A percentile compares a stretch with the other conserved stretches of the same genome.
Conservation (phyloP, 2,329 filamentous ascomycete genomes). For the Passalora sequoiae region DNA sequence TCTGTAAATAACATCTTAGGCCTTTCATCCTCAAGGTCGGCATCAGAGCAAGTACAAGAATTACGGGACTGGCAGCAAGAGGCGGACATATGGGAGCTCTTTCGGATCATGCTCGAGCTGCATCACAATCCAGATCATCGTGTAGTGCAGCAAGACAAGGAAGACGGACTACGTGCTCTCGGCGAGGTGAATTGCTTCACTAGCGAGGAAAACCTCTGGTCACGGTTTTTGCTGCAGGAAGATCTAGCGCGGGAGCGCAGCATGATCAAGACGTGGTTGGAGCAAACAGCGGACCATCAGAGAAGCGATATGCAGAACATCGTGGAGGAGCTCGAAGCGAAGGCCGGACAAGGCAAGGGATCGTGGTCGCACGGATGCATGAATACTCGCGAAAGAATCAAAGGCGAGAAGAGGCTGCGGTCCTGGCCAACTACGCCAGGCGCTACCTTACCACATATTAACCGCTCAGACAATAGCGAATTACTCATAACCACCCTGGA, state of each 20-base stretch:
- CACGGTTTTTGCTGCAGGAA: constrained; percentile 69
- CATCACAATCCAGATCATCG: constrained; percentile 51
- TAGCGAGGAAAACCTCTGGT: constrained; percentile 59
- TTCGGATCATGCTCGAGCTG: constrained; percentile 64
- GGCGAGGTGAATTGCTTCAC: constrained; percentile 48
- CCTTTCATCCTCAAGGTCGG: constrained; percentile 15
- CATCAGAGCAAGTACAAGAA: constrained; percentile 43
- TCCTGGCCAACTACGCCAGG: constrained; percentile 44
- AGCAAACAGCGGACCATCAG: constrained; percentile 64
- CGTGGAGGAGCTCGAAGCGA: constrained; percentile 61
- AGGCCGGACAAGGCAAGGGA: constrained; percentile 67
- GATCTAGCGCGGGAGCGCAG: constrained; percentile 70
- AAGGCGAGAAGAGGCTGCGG: constrained; percentile 76
- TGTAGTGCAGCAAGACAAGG: constrained; percentile 32
- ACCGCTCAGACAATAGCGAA: constrained; percentile 49
- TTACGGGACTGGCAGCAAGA: constrained; percentile 71
- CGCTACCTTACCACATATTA: constrained; percentile 48
- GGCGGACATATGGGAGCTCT: constrained; percentile 82
- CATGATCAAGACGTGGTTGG: constrained; percentile 78
- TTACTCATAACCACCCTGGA: constrained; percentile 81
- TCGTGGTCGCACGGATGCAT: constrained; percentile 86
- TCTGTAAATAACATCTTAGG: constrained; percentile 6
- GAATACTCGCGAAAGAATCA: constrained; percentile 84
- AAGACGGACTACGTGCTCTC: constrained; percentile 30
- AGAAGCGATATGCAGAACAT: constrained; percentile 69